Evolutionary conservation across 2,329 filamentous ascomycete genomes (phyloP).

Genomic region (Calonectria hongkongensis): DNA sequence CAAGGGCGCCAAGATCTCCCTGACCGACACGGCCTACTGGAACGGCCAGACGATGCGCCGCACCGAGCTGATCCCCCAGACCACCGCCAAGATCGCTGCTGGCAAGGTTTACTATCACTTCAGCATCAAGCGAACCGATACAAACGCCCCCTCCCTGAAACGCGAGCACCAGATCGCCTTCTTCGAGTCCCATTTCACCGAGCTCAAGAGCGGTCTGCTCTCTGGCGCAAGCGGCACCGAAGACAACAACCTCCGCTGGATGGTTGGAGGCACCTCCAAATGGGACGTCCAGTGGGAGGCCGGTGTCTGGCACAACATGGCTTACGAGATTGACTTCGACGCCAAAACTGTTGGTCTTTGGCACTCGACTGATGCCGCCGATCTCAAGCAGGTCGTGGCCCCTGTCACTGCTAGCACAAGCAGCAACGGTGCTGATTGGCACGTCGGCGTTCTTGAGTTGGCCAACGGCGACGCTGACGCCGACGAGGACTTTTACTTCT

Average conservation of each 20-base stretch:
- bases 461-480: constrained; percentile 72
- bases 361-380: constrained; percentile 79
- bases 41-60: constrained; percentile 83
- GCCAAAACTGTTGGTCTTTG: constrained; percentile 79
- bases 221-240: constrained; percentile 57
- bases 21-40: constrained; percentile 79
- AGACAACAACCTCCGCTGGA: constrained; percentile 77
- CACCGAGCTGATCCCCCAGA: constrained; percentile 84
- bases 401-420: constrained; percentile 77
- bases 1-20: constrained; percentile 81
- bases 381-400: constrained; percentile 75
- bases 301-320: constrained; percentile 84
- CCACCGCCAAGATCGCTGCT: constrained; percentile 76
- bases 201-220: constrained; percentile 78
- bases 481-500: constrained; percentile 82
- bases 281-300: constrained; percentile 78
- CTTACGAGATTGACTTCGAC: constrained; percentile 83
- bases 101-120: constrained; percentile 85
- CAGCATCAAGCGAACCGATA: constrained; percentile 75
- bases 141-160: constrained; percentile 76
- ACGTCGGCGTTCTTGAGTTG: constrained; percentile 81
- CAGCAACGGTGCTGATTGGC: constrained; percentile 83
- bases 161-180: constrained; percentile 80
- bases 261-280: constrained; percentile 74
- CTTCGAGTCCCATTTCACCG: constrained; percentile 84